Conservation (phyloP, 495 filamentous ascomycete genomes). For the Letharia columbiana region DNA sequence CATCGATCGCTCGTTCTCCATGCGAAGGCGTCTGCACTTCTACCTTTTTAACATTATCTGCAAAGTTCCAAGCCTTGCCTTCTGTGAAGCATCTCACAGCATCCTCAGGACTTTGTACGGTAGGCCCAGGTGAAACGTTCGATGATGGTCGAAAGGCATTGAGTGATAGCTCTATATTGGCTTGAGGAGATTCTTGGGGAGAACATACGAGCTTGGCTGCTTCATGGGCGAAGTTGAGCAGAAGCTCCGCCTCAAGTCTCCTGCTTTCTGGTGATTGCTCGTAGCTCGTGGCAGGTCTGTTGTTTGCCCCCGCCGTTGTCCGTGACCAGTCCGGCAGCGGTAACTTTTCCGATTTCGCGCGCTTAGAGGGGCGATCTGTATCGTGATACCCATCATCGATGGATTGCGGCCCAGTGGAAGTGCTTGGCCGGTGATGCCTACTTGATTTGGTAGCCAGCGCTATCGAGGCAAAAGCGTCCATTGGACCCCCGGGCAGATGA, state of each 20-base stretch:
- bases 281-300: slow-evolving; percentile 40
- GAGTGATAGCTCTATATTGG: background rate
- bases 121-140: background rate
- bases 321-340: slow-evolving; percentile 39
- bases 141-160: background rate
- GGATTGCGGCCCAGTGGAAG: slow-evolving; percentile 8
- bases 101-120: background rate
- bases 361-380: slow-evolving; percentile 45
- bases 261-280: slow-evolving; percentile 36
- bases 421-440: slow-evolving; percentile 7
- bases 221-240: slow-evolving; percentile 32
- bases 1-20: background rate
- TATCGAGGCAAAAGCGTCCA: slow-evolving; percentile 48
- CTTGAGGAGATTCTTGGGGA: slow-evolving; percentile 1
- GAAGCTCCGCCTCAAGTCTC: slow-evolving; percentile 46
- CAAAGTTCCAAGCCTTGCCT: background rate
- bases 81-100: background rate
- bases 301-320: slow-evolving; percentile 16
- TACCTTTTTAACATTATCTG: background rate
- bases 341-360: slow-evolving; percentile 50
- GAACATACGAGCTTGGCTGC: slow-evolving; percentile 7
- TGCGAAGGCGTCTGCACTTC: background rate
- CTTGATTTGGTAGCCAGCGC: slow-evolving; percentile 43
- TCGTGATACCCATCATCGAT: slow-evolving; percentile 5
- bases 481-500: slow-evolving; percentile 27